phyloP scores from a whole-genome alignment of 1,139 yeast species.

The Blastobotrys buckinghamii region DNA sequence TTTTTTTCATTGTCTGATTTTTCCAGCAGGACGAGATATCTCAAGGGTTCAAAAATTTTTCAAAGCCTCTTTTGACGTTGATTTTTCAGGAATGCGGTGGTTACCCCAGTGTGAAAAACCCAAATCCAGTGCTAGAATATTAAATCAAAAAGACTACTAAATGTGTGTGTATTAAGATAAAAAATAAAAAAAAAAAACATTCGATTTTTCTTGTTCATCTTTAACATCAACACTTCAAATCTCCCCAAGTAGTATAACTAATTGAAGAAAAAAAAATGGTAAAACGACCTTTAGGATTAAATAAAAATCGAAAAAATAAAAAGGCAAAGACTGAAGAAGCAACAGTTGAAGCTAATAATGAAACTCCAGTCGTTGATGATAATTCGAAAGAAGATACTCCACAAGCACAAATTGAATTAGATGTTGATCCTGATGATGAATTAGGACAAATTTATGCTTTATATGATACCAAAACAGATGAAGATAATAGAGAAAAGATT shows the following conservation, averaged over 20 bases:
- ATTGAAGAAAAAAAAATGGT: constrained; percentile 20
- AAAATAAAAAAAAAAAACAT: constrained; percentile 2
- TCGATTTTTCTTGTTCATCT: constrained; percentile 1
- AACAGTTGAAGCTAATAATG: constrained; percentile 42
- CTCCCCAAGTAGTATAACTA: neutral
- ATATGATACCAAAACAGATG: constrained; percentile 41
- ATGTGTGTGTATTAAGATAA: neutral
- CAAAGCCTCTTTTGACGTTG: too few relatives aligned
- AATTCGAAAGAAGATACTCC: constrained; percentile 12
- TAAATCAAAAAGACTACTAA: neutral
- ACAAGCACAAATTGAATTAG: constrained; percentile 65
- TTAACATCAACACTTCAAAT: neutral
- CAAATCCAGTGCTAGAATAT: too few relatives aligned
- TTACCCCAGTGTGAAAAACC: too few relatives aligned
- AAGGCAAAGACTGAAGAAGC: constrained; percentile 18
- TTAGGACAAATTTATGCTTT: constrained; percentile 65
- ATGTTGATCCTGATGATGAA: constrained; percentile 71
- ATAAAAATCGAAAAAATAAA: constrained; percentile 46
- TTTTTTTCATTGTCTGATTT: too few relatives aligned
- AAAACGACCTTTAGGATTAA: constrained; percentile 78
- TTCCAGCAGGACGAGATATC: too few relatives aligned
- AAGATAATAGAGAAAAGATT: constrained; percentile 26
- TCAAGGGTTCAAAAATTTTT: too few relatives aligned
- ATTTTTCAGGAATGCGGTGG: too few relatives aligned
- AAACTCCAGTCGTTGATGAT: constrained; percentile 17